Evolutionary conservation across 2,329 filamentous ascomycete genomes (phyloP).

Genomic region (Arthrobotrys entomopaga): DNA sequence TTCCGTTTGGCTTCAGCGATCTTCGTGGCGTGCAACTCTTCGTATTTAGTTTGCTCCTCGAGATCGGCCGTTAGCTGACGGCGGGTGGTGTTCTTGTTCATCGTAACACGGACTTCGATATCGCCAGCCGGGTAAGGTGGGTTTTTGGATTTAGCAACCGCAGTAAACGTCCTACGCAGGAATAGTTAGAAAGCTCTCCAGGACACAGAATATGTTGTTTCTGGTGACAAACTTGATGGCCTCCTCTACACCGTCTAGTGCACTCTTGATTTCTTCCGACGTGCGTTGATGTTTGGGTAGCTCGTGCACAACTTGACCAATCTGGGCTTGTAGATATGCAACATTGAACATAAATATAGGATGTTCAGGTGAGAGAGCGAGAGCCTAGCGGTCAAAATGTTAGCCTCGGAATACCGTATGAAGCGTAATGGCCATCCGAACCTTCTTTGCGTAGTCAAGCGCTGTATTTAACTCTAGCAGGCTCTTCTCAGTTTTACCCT

Average conservation of each 20-base stretch:
- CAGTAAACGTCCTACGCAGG: conserved; percentile 65
- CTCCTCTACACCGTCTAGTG: conserved; percentile 80
- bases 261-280: conserved; percentile 81
- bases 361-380: conserved; percentile 81
- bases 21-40: conserved; percentile 90
- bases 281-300: conserved; percentile 81
- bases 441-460: conserved; percentile 72
- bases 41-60: conserved; percentile 86
- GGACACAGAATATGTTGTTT: background rate
- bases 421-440: conserved; percentile 58
- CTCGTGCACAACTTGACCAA: conserved; percentile 81
- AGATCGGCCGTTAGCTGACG: conserved; percentile 88
- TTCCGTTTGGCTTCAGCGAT: conserved; percentile 81
- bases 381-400: conserved; percentile 67
- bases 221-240: conserved; percentile 72
- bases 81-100: conserved; percentile 94
- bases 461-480: conserved; percentile 70
- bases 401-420: conserved; percentile 3
- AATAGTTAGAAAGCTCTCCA: conserved; percentile 5
- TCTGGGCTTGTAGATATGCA: conserved; percentile 94
- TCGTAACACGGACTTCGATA: conserved; percentile 93
- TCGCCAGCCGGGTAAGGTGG: conserved; percentile 90
- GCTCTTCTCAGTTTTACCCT: conserved; percentile 74
- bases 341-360: conserved; percentile 97
- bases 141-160: conserved; percentile 70